phyloP scores from a whole-genome alignment of 2,329 filamentous ascomycete species.

The Colletotrichum lini region DNA sequence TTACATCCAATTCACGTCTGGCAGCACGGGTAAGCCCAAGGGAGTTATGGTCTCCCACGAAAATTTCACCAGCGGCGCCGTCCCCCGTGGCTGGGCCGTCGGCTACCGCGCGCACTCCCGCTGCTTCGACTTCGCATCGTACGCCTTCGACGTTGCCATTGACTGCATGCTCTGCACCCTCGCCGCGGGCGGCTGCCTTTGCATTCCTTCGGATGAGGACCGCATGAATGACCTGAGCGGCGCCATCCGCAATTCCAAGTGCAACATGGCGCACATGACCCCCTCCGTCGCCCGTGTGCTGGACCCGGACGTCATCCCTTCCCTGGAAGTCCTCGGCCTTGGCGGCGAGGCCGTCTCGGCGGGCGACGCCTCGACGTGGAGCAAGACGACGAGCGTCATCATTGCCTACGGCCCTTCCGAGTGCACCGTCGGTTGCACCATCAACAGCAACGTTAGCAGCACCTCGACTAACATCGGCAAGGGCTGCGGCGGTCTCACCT shows the following conservation, averaged over 20 bases:
- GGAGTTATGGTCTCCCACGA: conserved; percentile 69
- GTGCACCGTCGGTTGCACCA: conserved; percentile 67
- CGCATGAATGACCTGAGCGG: conserved; percentile 66
- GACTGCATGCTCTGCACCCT: conserved; percentile 69
- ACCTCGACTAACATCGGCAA: conserved; percentile 62
- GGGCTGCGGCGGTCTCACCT: conserved; percentile 63
- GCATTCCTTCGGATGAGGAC: conserved; percentile 68
- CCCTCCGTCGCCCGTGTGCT: conserved; percentile 65
- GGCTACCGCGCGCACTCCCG: conserved; percentile 59
- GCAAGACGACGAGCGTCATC: conserved; percentile 60
- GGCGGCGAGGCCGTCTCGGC: conserved; percentile 69
- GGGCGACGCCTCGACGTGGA: conserved; percentile 64
- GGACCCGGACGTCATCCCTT: conserved; percentile 61
- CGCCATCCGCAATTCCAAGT: conserved; percentile 59
- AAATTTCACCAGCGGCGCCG: conserved; percentile 62
- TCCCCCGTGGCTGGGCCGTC: conserved; percentile 59
- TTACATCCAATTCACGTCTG: conserved; percentile 76
- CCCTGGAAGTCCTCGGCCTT: conserved; percentile 62
- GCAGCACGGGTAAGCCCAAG: conserved; percentile 75
- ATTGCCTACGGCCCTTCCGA: conserved; percentile 70
- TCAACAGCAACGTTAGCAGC: conserved; percentile 60
- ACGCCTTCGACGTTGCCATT: conserved; percentile 70
- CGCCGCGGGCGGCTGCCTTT: conserved; percentile 64
- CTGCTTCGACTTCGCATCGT: conserved; percentile 65
- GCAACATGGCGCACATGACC: conserved; percentile 67